phyloP scores from a whole-genome alignment of 495 filamentous ascomycete genomes.

The Gamarada debralockiae region DNA sequence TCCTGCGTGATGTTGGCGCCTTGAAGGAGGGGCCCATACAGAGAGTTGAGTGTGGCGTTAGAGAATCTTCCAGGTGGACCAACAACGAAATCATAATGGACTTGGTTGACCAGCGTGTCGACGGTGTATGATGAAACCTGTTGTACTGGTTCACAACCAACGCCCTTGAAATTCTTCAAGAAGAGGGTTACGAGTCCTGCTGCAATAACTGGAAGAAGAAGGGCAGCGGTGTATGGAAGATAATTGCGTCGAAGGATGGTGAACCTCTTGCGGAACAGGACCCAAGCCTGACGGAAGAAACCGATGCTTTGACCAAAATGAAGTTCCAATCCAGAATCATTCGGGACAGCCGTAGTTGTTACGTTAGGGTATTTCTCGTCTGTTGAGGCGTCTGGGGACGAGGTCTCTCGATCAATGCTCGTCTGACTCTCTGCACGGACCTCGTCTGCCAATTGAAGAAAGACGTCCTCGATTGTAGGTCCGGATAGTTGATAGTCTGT shows the following conservation, averaged over 20 bases:
- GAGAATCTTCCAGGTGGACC: conserved; percentile 55
- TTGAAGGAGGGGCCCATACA: conserved; percentile 39
- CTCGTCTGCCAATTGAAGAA: conserved; percentile 77
- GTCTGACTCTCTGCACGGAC: conserved; percentile 34
- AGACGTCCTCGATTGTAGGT: conserved; percentile 85
- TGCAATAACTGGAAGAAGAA: conserved; percentile 71
- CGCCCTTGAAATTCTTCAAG: conserved; percentile 49
- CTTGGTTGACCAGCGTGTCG: conserved; percentile 32
- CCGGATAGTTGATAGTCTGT: conserved; percentile 73
- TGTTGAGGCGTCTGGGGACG: background rate
- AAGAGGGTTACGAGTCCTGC: conserved; percentile 72
- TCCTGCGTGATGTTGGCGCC: conserved; percentile 18
- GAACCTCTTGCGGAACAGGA: conserved; percentile 72
- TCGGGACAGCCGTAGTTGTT: background rate
- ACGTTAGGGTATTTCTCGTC: background rate
- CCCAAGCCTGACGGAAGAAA: conserved; percentile 60
- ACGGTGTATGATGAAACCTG: conserved; percentile 33
- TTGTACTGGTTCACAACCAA: conserved; percentile 54
- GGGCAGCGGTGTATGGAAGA: conserved; percentile 66
- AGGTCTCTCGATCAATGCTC: conserved; percentile 6
- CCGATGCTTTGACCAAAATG: conserved; percentile 63
- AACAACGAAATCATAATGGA: conserved; percentile 47
- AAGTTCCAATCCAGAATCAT: conserved; percentile 29
- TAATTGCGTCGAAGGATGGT: conserved; percentile 74
- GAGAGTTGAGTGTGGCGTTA: conserved; percentile 31